Evolutionary conservation across 192 early-diverging fungal species (phyloP), one percentile per base, ranked within the genome.

Genomic region (Coemansia erecta): DNA sequence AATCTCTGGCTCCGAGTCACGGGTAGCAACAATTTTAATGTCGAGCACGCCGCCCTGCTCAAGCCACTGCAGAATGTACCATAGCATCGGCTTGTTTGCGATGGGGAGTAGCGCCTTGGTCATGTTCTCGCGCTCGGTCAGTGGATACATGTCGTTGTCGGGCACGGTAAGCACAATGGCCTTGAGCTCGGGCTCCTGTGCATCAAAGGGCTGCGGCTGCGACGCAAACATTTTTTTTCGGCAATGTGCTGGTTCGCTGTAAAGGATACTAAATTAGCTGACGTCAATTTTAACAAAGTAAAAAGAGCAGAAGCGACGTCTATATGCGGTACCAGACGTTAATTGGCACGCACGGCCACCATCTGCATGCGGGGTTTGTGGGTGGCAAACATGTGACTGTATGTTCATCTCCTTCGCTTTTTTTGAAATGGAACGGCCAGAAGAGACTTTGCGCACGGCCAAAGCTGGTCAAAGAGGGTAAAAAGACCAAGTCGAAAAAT

Each of bases 91-190:
- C 68, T 90, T 89, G 68, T 96, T 96, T 1, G 89, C 94, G 37
- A 98, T 80, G 4, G 97, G 97, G 33, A 99, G 82, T 42, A 96
- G 83, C 3, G 94, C 94, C 72, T 99, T 98, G 46, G 97, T 94
- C 63, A 89, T 70, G 68, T 86, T 90, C 44, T 86, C 84, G 47
- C 88, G 89, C 56, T 92, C 89, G 8, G 88, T 85, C 64, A 97
- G 75, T 43, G 88, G 89, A 53, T 86, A 89, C 68, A 93, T 72
- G 61, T 60, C 66, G n/a, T 62, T 57, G 62, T 71, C 77, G 3
- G 62, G 60, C 28, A 72, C 45, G 2, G 77, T 67, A 17, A 79
- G 77, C 23, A 79, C 68, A 31, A 79, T 56, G 7, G 77, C 77
- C 61, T 54, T 70, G 54, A 79, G 65, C 57, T 79, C 77, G 21